phyloP scores from a whole-genome alignment of 1,139 yeast species.

The Geotrichum histeridarum region DNA sequence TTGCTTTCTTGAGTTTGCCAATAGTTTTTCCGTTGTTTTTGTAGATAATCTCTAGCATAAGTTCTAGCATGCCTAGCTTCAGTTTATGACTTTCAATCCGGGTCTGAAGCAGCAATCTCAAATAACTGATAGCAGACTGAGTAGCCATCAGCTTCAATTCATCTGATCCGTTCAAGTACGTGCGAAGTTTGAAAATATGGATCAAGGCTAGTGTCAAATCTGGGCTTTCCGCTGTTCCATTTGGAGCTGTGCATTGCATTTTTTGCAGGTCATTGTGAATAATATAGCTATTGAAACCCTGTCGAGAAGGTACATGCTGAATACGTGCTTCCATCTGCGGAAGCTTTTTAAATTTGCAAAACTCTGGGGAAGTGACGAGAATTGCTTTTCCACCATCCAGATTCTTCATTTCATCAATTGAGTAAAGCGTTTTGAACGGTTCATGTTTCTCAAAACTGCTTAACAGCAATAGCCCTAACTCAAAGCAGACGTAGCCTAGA shows the following conservation, averaged over 20 bases:
- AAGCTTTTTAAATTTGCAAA: neutral
- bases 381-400: neutral
- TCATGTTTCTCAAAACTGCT: too few species aligned
- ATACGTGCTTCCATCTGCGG: neutral
- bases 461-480: neutral
- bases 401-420: too few species aligned
- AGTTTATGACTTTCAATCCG: neutral
- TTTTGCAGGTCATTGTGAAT: neutral
- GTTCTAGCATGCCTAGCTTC: neutral
- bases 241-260: neutral
- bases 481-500: neutral
- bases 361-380: neutral
- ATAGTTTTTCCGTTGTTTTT: neutral
- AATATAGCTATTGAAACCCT: neutral
- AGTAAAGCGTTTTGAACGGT: too few species aligned
- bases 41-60: conserved; percentile 3
- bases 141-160: neutral
- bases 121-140: neutral
- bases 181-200: conserved; percentile 13
- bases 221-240: neutral
- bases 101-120: neutral
- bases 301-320: neutral
- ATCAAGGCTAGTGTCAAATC: conserved; percentile 9
- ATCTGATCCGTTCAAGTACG: neutral
- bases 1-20: neutral